Conservation (phyloP, 23 red algal genomes). For the Cyanidium caldarium region DNA sequence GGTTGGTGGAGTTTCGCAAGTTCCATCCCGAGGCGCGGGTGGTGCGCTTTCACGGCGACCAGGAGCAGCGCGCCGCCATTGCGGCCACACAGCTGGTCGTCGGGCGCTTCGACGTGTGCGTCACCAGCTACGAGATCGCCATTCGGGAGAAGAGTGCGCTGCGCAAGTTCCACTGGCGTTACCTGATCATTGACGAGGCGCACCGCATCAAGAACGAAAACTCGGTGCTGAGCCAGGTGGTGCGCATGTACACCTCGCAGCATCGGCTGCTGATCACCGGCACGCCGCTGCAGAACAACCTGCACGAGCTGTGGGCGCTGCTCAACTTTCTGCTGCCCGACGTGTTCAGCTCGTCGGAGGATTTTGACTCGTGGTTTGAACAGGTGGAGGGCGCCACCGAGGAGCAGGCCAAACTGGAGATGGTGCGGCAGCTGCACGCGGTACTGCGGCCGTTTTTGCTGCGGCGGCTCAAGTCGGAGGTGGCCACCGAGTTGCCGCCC, state of each 20-base stretch:
- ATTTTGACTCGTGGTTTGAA: constrained; percentile 93
- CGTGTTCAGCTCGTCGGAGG: constrained; percentile 71
- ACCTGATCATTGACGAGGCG: constrained; percentile 97
- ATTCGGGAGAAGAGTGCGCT: constrained; percentile 71
- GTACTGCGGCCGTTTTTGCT: constrained; percentile 91
- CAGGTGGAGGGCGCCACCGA: constrained; percentile 56
- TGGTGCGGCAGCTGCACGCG: constrained; percentile 84
- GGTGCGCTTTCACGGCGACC: constrained; percentile 78
- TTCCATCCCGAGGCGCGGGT: constrained; percentile 71
- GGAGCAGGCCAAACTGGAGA: constrained; percentile 39
- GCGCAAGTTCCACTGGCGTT: constrained; percentile 83
- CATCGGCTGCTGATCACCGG: constrained; percentile 77
- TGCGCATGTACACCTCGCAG: constrained; percentile 75
- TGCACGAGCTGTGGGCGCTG: constrained; percentile 95
- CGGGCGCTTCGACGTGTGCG: constrained; percentile 75
- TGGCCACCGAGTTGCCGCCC: constrained; percentile 69
- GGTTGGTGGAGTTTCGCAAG: constrained; percentile 62
- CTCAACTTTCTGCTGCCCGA: constrained; percentile 98
- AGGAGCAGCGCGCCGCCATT: constrained; percentile 35
- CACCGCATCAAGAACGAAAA: constrained; percentile 99
- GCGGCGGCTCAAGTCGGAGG: constrained; percentile 84
- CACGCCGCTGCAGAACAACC: constrained; percentile 97
- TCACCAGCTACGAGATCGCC: constrained; percentile 92
- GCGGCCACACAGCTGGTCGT: constrained; percentile 26
- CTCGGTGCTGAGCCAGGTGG: constrained; percentile 64